phyloP scores from a whole-genome alignment of 2,329 filamentous ascomycete genomes.

The Xylariaceae sp. region DNA sequence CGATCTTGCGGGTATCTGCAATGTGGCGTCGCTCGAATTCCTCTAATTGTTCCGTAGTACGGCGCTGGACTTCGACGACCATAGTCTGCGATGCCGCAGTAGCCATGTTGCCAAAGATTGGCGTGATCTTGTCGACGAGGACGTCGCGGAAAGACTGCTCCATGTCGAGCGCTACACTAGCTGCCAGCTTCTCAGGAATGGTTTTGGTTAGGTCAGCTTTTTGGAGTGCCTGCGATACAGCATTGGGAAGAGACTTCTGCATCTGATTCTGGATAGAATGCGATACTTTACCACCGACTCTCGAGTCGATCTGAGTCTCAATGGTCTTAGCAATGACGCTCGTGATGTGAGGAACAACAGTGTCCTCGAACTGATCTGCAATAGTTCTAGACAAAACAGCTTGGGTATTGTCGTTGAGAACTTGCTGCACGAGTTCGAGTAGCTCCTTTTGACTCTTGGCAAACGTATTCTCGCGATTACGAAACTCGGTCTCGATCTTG shows the following conservation, averaged over 20 bases:
- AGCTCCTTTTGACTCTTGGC: conserved; percentile 53
- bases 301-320: conserved; percentile 67
- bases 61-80: conserved; percentile 65
- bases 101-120: conserved; percentile 63
- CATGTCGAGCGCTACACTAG: conserved; percentile 63
- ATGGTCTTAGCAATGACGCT: conserved; percentile 66
- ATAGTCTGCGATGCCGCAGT: conserved; percentile 66
- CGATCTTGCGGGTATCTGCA: conserved; percentile 62
- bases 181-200: conserved; percentile 69
- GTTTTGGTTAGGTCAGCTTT: conserved; percentile 70
- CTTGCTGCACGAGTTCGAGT: conserved; percentile 57
- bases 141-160: conserved; percentile 65
- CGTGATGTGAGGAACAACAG: conserved; percentile 72
- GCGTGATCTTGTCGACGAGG: conserved; percentile 62
- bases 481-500: conserved; percentile 63
- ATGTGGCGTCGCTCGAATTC: conserved; percentile 51
- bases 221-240: conserved; percentile 66
- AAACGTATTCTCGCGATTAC: conserved; percentile 50
- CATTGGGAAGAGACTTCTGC: conserved; percentile 64
- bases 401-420: conserved; percentile 62
- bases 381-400: conserved; percentile 77
- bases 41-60: conserved; percentile 51
- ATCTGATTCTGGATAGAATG: conserved; percentile 70
- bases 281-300: conserved; percentile 65
- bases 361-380: conserved; percentile 68